Conservation (phyloP, 2,329 filamentous ascomycete species). For the Aspergillus hiratsukae region DNA sequence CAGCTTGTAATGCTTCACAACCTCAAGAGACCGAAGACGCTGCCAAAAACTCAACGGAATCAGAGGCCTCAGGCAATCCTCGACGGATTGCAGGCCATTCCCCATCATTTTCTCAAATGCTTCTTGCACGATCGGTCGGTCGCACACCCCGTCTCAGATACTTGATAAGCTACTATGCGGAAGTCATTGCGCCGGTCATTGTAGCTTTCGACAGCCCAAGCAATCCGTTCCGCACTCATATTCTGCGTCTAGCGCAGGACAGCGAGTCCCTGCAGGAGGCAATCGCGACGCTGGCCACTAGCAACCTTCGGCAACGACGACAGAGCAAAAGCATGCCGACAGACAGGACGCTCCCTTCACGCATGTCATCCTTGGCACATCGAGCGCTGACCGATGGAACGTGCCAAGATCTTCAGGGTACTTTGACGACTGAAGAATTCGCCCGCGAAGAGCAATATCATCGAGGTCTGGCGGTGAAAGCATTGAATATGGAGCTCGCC, state of each 20-base stretch:
- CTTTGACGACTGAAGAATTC: conserved; percentile 53
- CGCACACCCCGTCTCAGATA: conserved; percentile 75
- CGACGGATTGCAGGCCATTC: conserved; percentile 20
- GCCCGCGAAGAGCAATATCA: conserved; percentile 75
- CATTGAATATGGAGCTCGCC: conserved; percentile 79
- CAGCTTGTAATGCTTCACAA: background rate
- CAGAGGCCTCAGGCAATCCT: conserved; percentile 2
- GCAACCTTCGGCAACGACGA: conserved; percentile 80
- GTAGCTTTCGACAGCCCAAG: conserved; percentile 82
- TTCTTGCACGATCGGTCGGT: conserved; percentile 47
- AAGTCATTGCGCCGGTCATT: conserved; percentile 85
- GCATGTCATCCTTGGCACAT: conserved; percentile 46
- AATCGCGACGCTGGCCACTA: conserved; percentile 81
- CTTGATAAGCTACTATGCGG: conserved; percentile 90
- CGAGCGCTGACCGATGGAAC: conserved; percentile 38
- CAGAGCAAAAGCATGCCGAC: conserved; percentile 52
- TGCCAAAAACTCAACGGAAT: background rate
- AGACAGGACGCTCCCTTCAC: conserved; percentile 47
- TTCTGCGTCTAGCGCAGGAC: conserved; percentile 69
- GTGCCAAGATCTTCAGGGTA: conserved; percentile 36
- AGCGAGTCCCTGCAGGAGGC: conserved; percentile 87
- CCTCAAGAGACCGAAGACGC: background rate
- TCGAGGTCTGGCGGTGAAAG: conserved; percentile 75
- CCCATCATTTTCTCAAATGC: conserved; percentile 33
- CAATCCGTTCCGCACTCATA: conserved; percentile 81